Conservation (phyloP, 768 basidiomycete species). For the Amanita muscaria region DNA sequence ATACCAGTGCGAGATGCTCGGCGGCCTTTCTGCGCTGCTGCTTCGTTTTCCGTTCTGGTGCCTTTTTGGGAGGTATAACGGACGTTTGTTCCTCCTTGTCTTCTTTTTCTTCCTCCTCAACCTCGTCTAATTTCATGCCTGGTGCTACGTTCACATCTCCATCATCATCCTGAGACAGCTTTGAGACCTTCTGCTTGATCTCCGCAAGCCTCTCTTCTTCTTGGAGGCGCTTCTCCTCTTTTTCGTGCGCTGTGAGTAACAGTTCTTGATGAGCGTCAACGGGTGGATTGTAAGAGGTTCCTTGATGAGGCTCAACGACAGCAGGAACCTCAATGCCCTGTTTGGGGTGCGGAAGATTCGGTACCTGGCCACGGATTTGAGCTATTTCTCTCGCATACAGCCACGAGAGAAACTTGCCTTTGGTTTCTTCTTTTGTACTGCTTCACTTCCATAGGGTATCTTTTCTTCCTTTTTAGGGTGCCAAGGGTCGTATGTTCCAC, state of each 20-base stretch:
- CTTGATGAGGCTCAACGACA: slow-evolving; percentile 64
- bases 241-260: slow-evolving; percentile 53
- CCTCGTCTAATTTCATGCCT: slow-evolving; percentile 61
- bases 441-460: slow-evolving; percentile 31
- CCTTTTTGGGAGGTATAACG: slow-evolving; percentile 25
- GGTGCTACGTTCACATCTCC: slow-evolving; percentile 31
- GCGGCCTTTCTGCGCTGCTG: slow-evolving; percentile 60
- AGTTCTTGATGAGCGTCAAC: slow-evolving; percentile 65
- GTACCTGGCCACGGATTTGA: slow-evolving; percentile 3
- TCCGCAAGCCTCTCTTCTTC: slow-evolving; percentile 46
- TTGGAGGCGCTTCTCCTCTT: slow-evolving; percentile 50
- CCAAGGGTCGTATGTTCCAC: slow-evolving; percentile 65
- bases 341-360: slow-evolving; percentile 3
- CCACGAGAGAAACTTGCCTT: slow-evolving; percentile 36
- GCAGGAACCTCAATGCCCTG: slow-evolving; percentile 54
- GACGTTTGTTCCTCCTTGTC: slow-evolving; percentile 20
- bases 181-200: slow-evolving; percentile 47
- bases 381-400: background rate
- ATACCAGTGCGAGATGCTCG: slow-evolving; percentile 54
- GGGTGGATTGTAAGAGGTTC: slow-evolving; percentile 86
- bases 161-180: slow-evolving; percentile 30
- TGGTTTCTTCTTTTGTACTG: slow-evolving; percentile 31
- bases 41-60: slow-evolving; percentile 34
- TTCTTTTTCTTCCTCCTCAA: slow-evolving; percentile 31
- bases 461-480: slow-evolving; percentile 23